Evolutionary conservation across 2,329 filamentous ascomycete genomes (phyloP).

Genomic region (Pseudohalonectria lignicola): DNA sequence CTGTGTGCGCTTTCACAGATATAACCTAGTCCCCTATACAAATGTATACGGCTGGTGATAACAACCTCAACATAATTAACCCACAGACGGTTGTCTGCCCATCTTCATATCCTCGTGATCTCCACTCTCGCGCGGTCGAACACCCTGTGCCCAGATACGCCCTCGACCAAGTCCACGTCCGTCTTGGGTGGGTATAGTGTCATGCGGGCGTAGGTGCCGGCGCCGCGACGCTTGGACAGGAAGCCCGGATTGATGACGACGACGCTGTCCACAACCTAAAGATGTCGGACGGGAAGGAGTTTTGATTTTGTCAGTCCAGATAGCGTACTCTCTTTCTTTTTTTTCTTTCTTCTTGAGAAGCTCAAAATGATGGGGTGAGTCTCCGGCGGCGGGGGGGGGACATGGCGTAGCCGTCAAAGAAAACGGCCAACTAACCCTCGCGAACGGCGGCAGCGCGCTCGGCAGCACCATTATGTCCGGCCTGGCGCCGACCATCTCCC

Average conservation of each 20-base stretch:
- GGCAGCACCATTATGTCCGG: constrained; percentile 81
- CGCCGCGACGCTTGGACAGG: constrained; percentile 70
- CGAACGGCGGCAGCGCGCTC: constrained; percentile 74
- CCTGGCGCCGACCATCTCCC: constrained; percentile 77
- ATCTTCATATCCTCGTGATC: constrained; percentile 67
- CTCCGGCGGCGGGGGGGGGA: neutral
- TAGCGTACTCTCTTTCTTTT: too few species aligned
- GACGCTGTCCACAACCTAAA: constrained; percentile 79
- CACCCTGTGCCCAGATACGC: constrained; percentile 60
- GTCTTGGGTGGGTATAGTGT: constrained; percentile 54
- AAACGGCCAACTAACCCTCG: constrained; percentile 53
- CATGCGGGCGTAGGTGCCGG: constrained; percentile 80
- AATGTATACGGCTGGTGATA: too few species aligned
- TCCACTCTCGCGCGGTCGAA: constrained; percentile 81
- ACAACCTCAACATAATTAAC: too few species aligned
- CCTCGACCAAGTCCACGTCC: constrained; percentile 44
- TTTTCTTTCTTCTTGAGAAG: too few species aligned
- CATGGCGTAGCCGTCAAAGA: neutral
- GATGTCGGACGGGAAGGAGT: too few species aligned
- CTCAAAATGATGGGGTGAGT: too few species aligned
- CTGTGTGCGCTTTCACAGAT: too few species aligned
- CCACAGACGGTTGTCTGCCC: too few species aligned
- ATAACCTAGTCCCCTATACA: too few species aligned
- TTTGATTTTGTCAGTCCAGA: neutral
- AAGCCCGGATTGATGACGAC: constrained; percentile 84